Base-by-base conservation (phyloP, 2,329 filamentous ascomycete species). In the Dryadomyces quercus-mongolicae region DNA sequence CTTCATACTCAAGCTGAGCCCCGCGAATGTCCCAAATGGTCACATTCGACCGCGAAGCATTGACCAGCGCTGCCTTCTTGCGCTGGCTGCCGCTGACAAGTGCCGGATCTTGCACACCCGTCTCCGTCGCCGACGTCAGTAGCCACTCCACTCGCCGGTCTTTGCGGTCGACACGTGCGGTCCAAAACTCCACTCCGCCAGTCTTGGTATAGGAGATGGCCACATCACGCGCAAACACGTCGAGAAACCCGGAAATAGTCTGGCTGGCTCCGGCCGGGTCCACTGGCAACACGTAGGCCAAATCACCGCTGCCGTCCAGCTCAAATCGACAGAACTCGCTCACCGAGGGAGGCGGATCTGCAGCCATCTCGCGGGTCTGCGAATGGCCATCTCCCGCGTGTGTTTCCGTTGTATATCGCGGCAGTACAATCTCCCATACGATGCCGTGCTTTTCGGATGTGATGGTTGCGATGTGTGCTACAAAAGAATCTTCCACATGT, bases 1-100 rank as follows among this genome's bases (percentile, higher is more conserved):
- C 81, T 57, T 87, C 79, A 63, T 88, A 90, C 66, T 96, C 91
- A 6, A 95, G 75, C 58, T 89, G 84, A 2, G 84, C 84, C 54
- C 85, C 87, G 58, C 85, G 81, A 12, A 88, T 86, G 63, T 95
- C 91, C 92, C 91, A 96, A 51, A 96, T 95, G 0, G 88, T 94
- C 51, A 96, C 71, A 44, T 83, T 81, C 0, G 85, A 89, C 58
- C 84, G 81, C 15, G 77, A 74, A 3, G 80, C 74, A 64, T 94
- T 86, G 38, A 94, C 88, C 20, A 96, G 70, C 4, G 90, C 90
- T 22, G 88, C 86, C 66, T 94, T 95, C 58, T 91, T 85, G 62
- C 91, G 85, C 9, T 85, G 91, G 60, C 87, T 94, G 15, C 87
- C 90, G 63, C 88, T 94, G 12, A 86, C 88, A 31, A 95, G 75